Evolutionary conservation across 257 asterid species (phyloP).

Genomic region (Nicotiana paniculata): DNA sequence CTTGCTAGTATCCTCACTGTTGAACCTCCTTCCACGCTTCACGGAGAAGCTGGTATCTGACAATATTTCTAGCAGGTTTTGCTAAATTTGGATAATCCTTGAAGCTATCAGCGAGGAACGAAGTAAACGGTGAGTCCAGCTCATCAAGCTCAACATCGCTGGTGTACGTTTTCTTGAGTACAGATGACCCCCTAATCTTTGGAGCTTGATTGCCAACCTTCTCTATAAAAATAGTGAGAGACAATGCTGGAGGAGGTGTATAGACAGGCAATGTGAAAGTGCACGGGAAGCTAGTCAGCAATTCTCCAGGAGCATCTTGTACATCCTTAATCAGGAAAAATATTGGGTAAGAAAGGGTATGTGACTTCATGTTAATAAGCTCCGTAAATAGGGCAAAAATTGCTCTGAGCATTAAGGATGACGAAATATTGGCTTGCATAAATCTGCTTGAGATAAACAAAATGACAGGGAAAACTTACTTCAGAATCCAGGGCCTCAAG

Average conservation of each 20-base stretch:
- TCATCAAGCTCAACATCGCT: conserved; percentile 86
- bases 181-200: conserved; percentile 39
- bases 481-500: conserved; percentile 54
- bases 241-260: conserved; percentile 63
- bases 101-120: conserved; percentile 49
- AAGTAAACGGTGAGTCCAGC: conserved; percentile 61
- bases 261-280: conserved; percentile 39
- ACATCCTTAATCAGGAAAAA: conserved; percentile 30
- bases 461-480: conserved; percentile 33
- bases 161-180: conserved; percentile 52
- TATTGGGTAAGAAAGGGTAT: background rate
- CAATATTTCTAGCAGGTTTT: conserved; percentile 43
- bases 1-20: conserved; percentile 8
- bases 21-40: conserved; percentile 47
- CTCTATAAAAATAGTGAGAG: conserved; percentile 40
- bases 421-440: background rate
- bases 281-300: conserved; percentile 50
- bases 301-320: conserved; percentile 22
- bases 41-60: conserved; percentile 60
- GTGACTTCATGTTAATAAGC: background rate
- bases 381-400: background rate
- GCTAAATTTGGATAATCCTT: conserved; percentile 38
- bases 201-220: conserved; percentile 56
- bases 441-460: background rate
- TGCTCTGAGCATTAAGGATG: background rate